Evolutionary conservation across 1,284 basidiomycete genomes (phyloP), one percentile per base, ranked within the genome.

Genomic region (Tylopilus sp.): DNA sequence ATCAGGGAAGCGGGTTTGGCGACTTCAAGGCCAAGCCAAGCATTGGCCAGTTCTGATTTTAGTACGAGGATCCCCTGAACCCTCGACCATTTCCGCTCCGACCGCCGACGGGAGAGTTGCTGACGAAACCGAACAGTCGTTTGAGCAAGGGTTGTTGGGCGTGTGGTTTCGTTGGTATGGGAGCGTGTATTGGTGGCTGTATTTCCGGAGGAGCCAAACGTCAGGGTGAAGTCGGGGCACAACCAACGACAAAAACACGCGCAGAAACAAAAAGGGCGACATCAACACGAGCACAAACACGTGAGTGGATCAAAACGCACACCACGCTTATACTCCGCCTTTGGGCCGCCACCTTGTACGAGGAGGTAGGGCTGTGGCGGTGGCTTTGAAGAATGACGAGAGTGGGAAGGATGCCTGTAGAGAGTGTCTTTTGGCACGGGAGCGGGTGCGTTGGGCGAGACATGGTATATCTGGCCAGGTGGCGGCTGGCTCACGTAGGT

Each of bases 291-390:
- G 46, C 18, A 55, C 19, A 30, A 44, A 26, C 42, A 59, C 35
- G 48, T 42, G 48, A 54, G 26, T 33, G 42, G 44, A 44, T 11
- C 19, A 40, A 33, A 46, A 64, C 66, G 61, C 33, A 65, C 66
- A 9, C 63, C 63, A 29, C 50, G 66, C 42, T 63, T 67, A 36
- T 68, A 65, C 38, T 67, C 65, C 45, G 61, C 60, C 37, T 55
- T 66, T 39, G 64, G 64, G 12, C 62, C 60, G 30, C 60, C 64
- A 28, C 62, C 40, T 18, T 50, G 54, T 30, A 64, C 64, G 44
- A 63, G 41, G 38, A 63, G 41, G 41, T 63, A 66, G 41, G 64
- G 57, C 39, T 64, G 60, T 35, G 62, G 42, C 19, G 55, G 55
- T 16, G 44, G 48, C 34, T 60, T 66, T 18, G 61, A 55, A 2